Conservation (phyloP, 2,329 filamentous ascomycete genomes). For the Pseudocercospora eumusae region DNA sequence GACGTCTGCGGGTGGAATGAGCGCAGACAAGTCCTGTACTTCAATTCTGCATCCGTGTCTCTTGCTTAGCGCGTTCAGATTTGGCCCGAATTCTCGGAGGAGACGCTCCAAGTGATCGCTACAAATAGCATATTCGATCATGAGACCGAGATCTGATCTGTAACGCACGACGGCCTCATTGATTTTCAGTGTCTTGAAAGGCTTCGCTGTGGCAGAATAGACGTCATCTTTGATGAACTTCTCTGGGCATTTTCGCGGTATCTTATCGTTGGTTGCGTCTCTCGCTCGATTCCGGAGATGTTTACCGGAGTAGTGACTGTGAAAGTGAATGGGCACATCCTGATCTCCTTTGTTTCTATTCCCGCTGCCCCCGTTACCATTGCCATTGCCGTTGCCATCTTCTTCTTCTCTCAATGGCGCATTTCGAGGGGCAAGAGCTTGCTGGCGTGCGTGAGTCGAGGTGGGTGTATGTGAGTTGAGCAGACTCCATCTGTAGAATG, state of each 20-base stretch:
- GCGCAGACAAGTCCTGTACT: constrained; percentile 16
- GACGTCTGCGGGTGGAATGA: background rate
- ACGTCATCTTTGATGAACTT: constrained; percentile 11
- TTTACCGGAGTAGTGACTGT: background rate
- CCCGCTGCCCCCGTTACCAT: background rate
- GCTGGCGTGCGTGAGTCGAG: background rate
- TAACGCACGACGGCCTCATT: constrained; percentile 28
- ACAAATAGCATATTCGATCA: constrained; percentile 26
- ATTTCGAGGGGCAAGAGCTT: background rate
- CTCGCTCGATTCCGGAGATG: background rate
- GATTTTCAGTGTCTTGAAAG: constrained; percentile 23
- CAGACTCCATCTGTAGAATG: constrained; percentile 49
- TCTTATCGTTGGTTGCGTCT: background rate
- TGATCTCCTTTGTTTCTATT: background rate
- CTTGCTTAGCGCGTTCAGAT: constrained; percentile 10
- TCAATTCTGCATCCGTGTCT: constrained; percentile 20
- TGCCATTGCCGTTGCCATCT: background rate
- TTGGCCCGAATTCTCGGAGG: constrained; percentile 11
- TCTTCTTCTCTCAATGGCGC: background rate
- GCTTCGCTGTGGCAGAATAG: constrained; percentile 17
- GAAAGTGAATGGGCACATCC: background rate
- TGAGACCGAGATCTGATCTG: constrained; percentile 21
- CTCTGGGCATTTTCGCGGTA: background rate
- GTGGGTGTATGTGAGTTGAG: constrained; percentile 23
- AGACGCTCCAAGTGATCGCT: constrained; percentile 4